Evolutionary conservation across 495 filamentous ascomycete species (phyloP).

Genomic region (Xylaria bambusicola): DNA sequence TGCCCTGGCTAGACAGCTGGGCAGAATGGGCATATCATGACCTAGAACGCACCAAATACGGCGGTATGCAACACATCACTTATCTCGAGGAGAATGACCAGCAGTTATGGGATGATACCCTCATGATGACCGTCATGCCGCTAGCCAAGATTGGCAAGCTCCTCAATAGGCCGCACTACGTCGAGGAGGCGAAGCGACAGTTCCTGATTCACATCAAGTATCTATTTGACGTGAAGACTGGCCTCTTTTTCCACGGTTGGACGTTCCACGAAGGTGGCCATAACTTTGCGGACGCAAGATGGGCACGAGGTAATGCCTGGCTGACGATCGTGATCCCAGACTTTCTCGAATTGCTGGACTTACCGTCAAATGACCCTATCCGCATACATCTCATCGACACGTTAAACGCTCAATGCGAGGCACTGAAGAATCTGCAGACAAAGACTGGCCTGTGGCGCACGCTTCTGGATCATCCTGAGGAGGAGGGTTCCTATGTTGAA

Average conservation of each 20-base stretch:
- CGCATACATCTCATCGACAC: conserved; percentile 61
- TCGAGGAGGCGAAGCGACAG: conserved; percentile 73
- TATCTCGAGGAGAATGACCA: conserved; percentile 64
- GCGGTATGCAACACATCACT: conserved; percentile 75
- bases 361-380: conserved; percentile 58
- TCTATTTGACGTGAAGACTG: conserved; percentile 65
- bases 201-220: conserved; percentile 73
- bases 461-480: conserved; percentile 59
- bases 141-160: conserved; percentile 73
- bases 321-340: conserved; percentile 75
- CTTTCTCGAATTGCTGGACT: conserved; percentile 65
- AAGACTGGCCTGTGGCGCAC: conserved; percentile 66
- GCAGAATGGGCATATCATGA: conserved; percentile 77
- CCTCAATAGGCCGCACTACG: conserved; percentile 62
- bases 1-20: conserved; percentile 73
- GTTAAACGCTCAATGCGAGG: conserved; percentile 62
- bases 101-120: conserved; percentile 76
- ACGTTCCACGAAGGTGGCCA: conserved; percentile 67
- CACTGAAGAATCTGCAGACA: conserved; percentile 57
- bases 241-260: conserved; percentile 77
- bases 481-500: conserved; percentile 65
- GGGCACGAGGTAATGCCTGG: conserved; percentile 69
- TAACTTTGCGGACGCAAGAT: conserved; percentile 68
- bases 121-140: conserved; percentile 81
- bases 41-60: conserved; percentile 64